Evolutionary conservation across 2,329 filamentous ascomycete genomes (phyloP).

Genomic region (Stachybotrys elegans): DNA sequence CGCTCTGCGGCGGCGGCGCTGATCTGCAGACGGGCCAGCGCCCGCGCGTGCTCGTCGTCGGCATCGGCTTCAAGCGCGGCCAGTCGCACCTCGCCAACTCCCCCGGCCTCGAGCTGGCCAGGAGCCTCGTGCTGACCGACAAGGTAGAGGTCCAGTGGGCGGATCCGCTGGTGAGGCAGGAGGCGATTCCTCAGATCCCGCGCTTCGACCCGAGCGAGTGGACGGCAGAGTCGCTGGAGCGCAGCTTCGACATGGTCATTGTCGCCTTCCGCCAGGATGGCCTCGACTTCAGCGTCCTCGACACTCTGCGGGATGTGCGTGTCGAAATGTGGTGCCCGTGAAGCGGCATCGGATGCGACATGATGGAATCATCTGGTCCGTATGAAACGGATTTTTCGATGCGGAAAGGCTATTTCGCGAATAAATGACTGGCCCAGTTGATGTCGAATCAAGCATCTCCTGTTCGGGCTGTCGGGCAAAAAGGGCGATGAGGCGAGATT

Average conservation of each 20-base stretch:
- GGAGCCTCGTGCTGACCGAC: constrained; percentile 26
- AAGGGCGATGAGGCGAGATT: too few relatives aligned
- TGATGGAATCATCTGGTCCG: too few relatives aligned
- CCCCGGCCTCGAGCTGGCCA: constrained; percentile 37
- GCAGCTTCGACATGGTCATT: constrained; percentile 36
- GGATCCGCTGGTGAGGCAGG: constrained; percentile 38
- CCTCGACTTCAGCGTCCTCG: constrained; percentile 34
- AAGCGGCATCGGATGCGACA: too few relatives aligned
- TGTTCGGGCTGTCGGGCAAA: too few relatives aligned
- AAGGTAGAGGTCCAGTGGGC: constrained; percentile 37
- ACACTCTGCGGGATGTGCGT: constrained; percentile 24
- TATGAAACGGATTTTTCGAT: too few relatives aligned
- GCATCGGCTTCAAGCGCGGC: constrained; percentile 46
- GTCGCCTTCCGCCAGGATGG: constrained; percentile 37
- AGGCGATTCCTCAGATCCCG: constrained; percentile 32
- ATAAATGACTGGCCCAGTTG: too few relatives aligned
- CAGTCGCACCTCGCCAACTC: constrained; percentile 43
- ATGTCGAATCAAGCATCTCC: too few relatives aligned
- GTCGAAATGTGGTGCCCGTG: constrained; percentile 36
- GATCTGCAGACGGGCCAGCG: constrained; percentile 7
- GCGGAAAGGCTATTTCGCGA: too few relatives aligned
- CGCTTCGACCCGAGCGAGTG: constrained; percentile 31
- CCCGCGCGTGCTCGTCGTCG: constrained; percentile 36
- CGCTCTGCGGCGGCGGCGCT: constrained; percentile 12
- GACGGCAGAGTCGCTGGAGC: constrained; percentile 28